Evolutionary conservation across 208 protist genomes (phyloP).

Genomic region (Leishmania aethiopica): DNA sequence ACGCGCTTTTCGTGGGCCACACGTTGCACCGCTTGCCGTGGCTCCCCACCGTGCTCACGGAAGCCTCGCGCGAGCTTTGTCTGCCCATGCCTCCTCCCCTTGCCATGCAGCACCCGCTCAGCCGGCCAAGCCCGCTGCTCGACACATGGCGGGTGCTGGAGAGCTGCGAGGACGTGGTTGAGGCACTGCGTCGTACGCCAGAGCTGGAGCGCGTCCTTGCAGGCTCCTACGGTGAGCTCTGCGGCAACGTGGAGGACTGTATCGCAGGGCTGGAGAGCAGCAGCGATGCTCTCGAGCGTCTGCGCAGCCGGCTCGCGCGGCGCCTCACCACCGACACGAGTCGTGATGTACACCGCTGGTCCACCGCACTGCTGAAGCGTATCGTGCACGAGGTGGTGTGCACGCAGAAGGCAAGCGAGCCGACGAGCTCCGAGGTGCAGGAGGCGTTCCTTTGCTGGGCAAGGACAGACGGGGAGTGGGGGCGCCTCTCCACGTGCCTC

Average conservation of each 20-base stretch:
- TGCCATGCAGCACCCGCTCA: slow-evolving; percentile 23
- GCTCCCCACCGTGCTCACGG: slow-evolving; percentile 53
- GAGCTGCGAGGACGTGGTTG: slow-evolving; percentile 29
- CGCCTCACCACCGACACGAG: slow-evolving; percentile 63
- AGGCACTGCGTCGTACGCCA: slow-evolving; percentile 43
- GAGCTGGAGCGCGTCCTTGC: slow-evolving; percentile 62
- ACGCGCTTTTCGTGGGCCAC: slow-evolving; percentile 49
- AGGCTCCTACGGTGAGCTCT: slow-evolving; percentile 59
- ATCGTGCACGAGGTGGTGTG: slow-evolving; percentile 57
- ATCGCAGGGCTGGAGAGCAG: slow-evolving; percentile 37
- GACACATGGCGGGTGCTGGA: slow-evolving; percentile 55
- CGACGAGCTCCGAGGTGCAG: slow-evolving; percentile 23
- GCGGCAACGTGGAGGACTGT: slow-evolving; percentile 59
- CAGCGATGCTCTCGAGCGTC: slow-evolving; percentile 47
- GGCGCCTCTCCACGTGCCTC: slow-evolving; percentile 43
- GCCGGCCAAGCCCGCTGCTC: slow-evolving; percentile 31
- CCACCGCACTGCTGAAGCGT: slow-evolving; percentile 36
- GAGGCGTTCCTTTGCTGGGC: slow-evolving; percentile 45
- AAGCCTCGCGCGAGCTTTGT: slow-evolving; percentile 34
- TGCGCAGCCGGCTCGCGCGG: slow-evolving; percentile 67
- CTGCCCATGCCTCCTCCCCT: slow-evolving; percentile 51
- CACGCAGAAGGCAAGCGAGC: slow-evolving; percentile 30
- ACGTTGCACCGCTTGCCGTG: slow-evolving; percentile 60
- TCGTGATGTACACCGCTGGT: slow-evolving; percentile 60
- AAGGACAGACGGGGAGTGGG: slow-evolving; percentile 12